phyloP scores from a whole-genome alignment of 2,329 filamentous ascomycete genomes.

The Ascochyta pisi region DNA sequence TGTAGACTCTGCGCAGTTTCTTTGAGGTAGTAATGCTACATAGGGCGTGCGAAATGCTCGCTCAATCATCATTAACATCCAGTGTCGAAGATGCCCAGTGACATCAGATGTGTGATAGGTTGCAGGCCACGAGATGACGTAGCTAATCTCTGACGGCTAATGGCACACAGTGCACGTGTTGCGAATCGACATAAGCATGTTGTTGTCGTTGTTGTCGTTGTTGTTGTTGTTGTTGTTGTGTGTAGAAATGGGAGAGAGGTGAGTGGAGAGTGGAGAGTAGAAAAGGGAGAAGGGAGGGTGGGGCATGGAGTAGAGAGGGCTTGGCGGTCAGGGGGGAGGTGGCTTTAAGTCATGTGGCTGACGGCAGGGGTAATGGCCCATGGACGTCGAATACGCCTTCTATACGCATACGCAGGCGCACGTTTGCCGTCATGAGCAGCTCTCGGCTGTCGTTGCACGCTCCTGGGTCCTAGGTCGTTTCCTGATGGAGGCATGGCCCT shows the following conservation, averaged over 20 bases:
- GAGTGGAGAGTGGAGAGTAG: neutral
- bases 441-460: conserved; percentile 11
- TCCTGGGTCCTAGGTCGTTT: neutral
- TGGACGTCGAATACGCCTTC: conserved; percentile 2
- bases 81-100: no score
- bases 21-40: no score
- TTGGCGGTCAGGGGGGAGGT: conserved; percentile 13
- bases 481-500: conserved; percentile 9
- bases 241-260: neutral
- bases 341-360: conserved; percentile 26
- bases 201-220: neutral
- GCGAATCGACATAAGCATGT: neutral
- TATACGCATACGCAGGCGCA: conserved; percentile 12
- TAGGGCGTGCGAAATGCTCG: no score
- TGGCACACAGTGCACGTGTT: neutral
- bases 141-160: no score
- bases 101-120: no score
- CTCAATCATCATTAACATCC: no score
- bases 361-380: conserved; percentile 1
- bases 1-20: no score
- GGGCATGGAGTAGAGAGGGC: neutral
- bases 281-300: no score
- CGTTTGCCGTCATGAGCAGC: conserved; percentile 18
- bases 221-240: neutral
- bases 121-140: no score